A percentile compares a stretch with the other conserved stretches of the same genome.
Conservation (phyloP, 176 grass and related monocot genomes). For the Bothriochloa decipiens region DNA sequence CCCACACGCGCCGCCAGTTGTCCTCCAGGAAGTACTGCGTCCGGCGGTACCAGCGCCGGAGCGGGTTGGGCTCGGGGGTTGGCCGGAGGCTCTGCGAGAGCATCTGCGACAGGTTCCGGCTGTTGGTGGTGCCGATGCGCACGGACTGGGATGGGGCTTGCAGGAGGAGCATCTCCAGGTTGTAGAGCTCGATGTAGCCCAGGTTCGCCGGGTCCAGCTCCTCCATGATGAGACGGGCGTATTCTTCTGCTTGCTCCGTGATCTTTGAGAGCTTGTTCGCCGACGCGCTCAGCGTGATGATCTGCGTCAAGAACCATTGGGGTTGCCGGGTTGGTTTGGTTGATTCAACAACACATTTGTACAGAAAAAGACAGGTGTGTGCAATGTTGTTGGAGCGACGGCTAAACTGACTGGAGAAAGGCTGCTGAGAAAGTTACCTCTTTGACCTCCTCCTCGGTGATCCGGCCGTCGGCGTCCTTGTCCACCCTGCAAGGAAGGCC, state of each 20-base stretch:
- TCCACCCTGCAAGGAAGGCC: slow-evolving; percentile 59
- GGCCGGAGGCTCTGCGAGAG: slow-evolving; percentile 81
- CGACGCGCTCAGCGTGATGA: slow-evolving; percentile 81
- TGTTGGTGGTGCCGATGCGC: slow-evolving; percentile 71
- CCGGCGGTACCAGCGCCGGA: slow-evolving; percentile 64
- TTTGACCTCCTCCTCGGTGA: slow-evolving; percentile 83
- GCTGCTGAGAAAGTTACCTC: slow-evolving; percentile 39
- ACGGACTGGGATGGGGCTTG: slow-evolving; percentile 69
- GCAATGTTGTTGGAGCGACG: background rate
- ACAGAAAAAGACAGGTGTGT: no score
- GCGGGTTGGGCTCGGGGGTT: slow-evolving; percentile 78
- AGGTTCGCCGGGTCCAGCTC: slow-evolving; percentile 81
- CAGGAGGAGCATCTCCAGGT: slow-evolving; percentile 78
- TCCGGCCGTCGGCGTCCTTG: slow-evolving; percentile 89
- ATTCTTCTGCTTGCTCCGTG: slow-evolving; percentile 76
- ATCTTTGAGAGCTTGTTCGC: slow-evolving; percentile 81
- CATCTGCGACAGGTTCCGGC: slow-evolving; percentile 88
- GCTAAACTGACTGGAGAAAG: background rate
- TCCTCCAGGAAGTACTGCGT: slow-evolving; percentile 78
- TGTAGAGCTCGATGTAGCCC: slow-evolving; percentile 89
- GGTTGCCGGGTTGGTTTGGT: no score
- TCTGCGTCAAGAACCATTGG: slow-evolving; percentile 38
- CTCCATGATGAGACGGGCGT: slow-evolving; percentile 96
- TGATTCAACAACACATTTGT: background rate
- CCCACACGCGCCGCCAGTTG: slow-evolving; percentile 95